phyloP scores from a whole-genome alignment of 2,329 filamentous ascomycete species.

The Colletotrichum noveboracense region DNA sequence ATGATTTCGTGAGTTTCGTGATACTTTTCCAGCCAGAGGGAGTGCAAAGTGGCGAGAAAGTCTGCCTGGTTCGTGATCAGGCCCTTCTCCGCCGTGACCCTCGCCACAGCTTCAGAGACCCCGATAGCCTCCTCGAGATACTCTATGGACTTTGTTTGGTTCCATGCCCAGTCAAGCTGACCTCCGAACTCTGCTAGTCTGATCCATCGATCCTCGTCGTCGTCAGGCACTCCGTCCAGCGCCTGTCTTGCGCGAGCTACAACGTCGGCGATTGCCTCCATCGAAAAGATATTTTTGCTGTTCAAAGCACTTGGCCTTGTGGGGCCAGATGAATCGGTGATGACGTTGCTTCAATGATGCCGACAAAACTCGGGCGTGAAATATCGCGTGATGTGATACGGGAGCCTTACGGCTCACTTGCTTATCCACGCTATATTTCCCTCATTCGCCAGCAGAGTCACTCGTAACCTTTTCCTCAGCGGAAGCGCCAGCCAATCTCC shows the following conservation, averaged over 20 bases:
- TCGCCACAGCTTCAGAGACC: not conserved
- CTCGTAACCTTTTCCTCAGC: not conserved
- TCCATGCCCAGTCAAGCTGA: not conserved
- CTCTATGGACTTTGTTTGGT: not conserved
- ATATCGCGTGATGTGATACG: not conserved
- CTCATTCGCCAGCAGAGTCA: not conserved
- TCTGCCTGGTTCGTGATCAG: not conserved
- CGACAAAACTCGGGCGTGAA: not conserved
- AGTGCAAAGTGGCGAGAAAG: not conserved
- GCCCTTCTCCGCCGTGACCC: not conserved
- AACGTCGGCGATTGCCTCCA: not conserved
- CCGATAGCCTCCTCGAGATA: not conserved
- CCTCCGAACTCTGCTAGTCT: not conserved
- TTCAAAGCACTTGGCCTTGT: rapidly evolving
- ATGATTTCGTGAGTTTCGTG: not conserved
- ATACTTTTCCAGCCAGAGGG: not conserved
- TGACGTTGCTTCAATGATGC: not conserved
- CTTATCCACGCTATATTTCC: not conserved
- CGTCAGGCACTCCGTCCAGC: not conserved
- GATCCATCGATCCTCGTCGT: not conserved
- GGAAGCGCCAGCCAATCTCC: not conserved
- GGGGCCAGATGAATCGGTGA: not conserved
- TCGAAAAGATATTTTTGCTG: not conserved
- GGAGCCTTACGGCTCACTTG: not conserved
- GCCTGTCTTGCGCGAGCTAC: not conserved